Conservation (phyloP, 148 eudicot species). For the Rhododendron kiyosumense region DNA sequence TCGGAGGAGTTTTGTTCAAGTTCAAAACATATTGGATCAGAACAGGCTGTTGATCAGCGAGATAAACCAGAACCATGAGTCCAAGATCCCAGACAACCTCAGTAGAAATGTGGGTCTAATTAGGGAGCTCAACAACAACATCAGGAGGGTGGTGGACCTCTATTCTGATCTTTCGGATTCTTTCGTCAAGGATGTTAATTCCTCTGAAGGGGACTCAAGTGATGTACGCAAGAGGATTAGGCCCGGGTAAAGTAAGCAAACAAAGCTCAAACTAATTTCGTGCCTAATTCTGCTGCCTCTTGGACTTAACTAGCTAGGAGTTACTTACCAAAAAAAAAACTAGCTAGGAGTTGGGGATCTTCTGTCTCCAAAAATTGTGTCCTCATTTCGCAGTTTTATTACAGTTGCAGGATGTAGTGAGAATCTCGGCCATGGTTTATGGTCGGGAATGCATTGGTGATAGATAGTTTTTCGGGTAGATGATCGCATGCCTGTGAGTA, state of each 20-base stretch:
- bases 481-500: background rate
- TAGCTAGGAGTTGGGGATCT: background rate
- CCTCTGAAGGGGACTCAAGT: constrained; percentile 76
- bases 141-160: constrained; percentile 76
- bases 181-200: constrained; percentile 50
- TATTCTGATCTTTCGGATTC: constrained; percentile 70
- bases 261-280: constrained; percentile 24
- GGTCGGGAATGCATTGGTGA: background rate
- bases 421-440: background rate
- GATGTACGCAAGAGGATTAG: constrained; percentile 55
- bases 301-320: background rate
- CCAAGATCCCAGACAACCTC: constrained; percentile 67
- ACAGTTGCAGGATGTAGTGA: background rate
- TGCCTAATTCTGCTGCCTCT: background rate
- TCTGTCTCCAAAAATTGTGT: background rate
- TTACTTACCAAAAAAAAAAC: no score
- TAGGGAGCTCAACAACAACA: constrained; percentile 83
- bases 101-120: constrained; percentile 70
- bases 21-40: constrained; percentile 68
- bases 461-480: background rate
- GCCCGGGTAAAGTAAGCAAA: constrained; percentile 45
- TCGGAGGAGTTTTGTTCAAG: constrained; percentile 69
- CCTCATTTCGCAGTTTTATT: background rate
- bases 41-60: constrained; percentile 74
- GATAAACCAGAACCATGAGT: constrained; percentile 90